These are phyloP conservation scores for Rhizophagus prolifer DNA, from an alignment of 192 early-diverging fungal genomes.

Conservation along the genomic window DNA sequence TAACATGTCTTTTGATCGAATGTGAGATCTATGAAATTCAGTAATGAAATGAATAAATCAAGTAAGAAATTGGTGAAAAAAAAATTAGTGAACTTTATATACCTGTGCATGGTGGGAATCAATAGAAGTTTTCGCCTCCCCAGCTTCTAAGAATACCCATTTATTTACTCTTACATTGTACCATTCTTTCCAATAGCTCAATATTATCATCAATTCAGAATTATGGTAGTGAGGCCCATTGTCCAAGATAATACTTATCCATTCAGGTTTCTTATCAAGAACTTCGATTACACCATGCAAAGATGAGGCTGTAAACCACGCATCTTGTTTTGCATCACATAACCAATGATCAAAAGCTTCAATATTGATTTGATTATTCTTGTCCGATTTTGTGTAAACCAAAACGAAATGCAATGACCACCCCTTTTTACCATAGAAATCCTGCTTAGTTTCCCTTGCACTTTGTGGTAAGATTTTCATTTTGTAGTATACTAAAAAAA, in stretches of 20 bases:
- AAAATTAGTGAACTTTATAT: background rate
- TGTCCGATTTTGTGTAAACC: background rate
- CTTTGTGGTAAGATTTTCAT: slow-evolving; percentile 1
- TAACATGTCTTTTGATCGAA: too few species aligned
- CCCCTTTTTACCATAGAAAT: background rate
- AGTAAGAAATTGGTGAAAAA: too few species aligned
- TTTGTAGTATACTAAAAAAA: slow-evolving; percentile 1
- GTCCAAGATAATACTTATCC: background rate
- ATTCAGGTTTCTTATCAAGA: background rate
- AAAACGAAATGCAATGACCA: background rate
- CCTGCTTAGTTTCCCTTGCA: background rate
- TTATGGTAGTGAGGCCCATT: background rate
- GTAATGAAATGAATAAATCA: too few species aligned
- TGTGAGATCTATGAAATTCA: too few species aligned
- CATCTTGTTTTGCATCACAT: background rate
- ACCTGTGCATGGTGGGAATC: background rate
- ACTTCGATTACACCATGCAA: background rate
- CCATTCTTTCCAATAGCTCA: background rate
- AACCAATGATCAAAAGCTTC: slow-evolving; percentile 1
- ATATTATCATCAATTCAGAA: slow-evolving; percentile 6
- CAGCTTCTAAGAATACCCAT: background rate
- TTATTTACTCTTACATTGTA: slow-evolving; percentile 4
- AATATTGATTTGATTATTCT: background rate
- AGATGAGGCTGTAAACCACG: background rate
- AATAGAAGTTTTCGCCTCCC: background rate